Base-by-base conservation (phyloP, 805 yeast genomes). In the Ogataea ramenticola region DNA sequence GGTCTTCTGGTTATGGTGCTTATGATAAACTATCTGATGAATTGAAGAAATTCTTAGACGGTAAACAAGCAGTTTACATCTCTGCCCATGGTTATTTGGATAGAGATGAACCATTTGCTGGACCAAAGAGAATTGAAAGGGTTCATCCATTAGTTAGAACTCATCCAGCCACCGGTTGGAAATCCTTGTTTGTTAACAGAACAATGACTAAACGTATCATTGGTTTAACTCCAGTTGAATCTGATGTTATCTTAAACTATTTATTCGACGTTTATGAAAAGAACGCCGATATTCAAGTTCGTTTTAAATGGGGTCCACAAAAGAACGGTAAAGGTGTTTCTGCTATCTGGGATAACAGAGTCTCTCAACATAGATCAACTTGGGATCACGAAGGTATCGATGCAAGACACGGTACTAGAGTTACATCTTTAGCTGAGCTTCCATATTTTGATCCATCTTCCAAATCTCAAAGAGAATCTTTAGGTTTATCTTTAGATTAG, bases 141-240 rank as follows among this genome's bases (percentile, higher is more conserved):
- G 74, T 70, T 46, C 86, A 80, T 59, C 84, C 83, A 3, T 49
- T 80, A 22, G 71, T 80, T 31, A 71, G 84, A 62, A 76, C 82
- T 34, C 80, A 80, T 51, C 85, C 86, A 10, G 80, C 72, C 14
- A 79, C 84, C 24, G 82, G 82, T 38, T 70, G 78, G 75, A 80
- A 79, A 59, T 64, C 79, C 1, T 61, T 79, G 49, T 79, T 65
- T 47, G 75, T 77, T 36, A 77, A 77, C 60, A 67, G 78, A 40
- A 62, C 66, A 17, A 68, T 69, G 70, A 77, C 80, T 15, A 64
- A 55, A 37, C 65, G 75, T 46, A 77, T 78, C 45, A 69, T 71
- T 9, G 83, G 80, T 0, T 64, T 78, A 43, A 70, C 72, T 43
- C 69, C 71, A 22, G 74, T 62, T 41, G 83, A 79, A 59, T 66